These are phyloP conservation scores for Colletotrichum sp. DNA, from an alignment of 2,329 filamentous ascomycete species.

Conservation along the genomic window DNA sequence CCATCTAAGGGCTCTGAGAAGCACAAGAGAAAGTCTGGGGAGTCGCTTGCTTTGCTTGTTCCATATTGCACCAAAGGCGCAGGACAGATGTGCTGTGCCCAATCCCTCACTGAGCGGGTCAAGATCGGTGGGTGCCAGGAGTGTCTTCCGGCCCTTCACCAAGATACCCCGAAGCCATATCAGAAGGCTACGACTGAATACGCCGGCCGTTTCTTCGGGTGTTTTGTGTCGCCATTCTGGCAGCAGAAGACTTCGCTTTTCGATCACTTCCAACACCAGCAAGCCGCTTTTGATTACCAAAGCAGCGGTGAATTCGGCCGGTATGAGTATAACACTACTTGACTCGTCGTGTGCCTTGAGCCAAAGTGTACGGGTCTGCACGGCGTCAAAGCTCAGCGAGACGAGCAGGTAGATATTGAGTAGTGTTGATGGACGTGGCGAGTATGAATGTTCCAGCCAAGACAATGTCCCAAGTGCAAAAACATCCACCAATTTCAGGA, in stretches of 20 bases:
- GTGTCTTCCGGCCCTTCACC: slow-evolving; percentile 32
- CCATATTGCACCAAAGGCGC: background rate
- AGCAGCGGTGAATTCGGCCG: background rate
- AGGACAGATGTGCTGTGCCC: slow-evolving; percentile 19
- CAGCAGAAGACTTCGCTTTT: background rate
- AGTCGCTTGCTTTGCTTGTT: background rate
- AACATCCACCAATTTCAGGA: slow-evolving; percentile 30
- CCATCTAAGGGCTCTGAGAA: background rate
- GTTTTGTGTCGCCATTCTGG: slow-evolving; percentile 35
- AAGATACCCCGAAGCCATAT: slow-evolving; percentile 40
- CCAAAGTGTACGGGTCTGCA: slow-evolving; percentile 26
- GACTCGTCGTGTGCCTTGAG: slow-evolving; percentile 24
- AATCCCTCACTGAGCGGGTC: slow-evolving; percentile 14
- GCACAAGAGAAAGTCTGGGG: background rate
- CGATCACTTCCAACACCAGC: background rate
- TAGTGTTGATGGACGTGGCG: slow-evolving; percentile 24
- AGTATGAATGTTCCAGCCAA: slow-evolving; percentile 37
- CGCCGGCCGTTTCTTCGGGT: slow-evolving; percentile 37
- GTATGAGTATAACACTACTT: background rate
- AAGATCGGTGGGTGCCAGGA: slow-evolving; percentile 33
- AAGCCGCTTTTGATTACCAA: background rate
- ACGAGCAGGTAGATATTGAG: background rate
- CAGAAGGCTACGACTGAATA: slow-evolving; percentile 33
- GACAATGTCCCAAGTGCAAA: slow-evolving; percentile 33
- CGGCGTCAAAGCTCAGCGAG: background rate